Conservation (phyloP, 2,329 filamentous ascomycete genomes). For the Thelonectria rubi region DNA sequence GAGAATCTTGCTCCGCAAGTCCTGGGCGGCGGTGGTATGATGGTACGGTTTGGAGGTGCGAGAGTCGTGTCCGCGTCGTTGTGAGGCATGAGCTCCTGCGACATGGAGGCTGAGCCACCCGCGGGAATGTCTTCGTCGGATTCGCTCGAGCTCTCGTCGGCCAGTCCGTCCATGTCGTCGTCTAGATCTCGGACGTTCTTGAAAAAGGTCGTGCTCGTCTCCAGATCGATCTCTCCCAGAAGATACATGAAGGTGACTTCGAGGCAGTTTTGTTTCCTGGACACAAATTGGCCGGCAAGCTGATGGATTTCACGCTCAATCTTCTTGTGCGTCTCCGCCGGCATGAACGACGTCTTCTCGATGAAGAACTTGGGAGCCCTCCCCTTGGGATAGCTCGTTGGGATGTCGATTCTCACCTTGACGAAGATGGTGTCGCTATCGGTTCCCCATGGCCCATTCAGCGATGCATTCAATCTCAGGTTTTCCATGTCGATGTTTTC, state of each 20-base stretch:
- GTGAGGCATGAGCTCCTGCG: slow-evolving; percentile 66
- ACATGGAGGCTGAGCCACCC: slow-evolving; percentile 66
- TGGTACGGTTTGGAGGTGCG: slow-evolving; percentile 59
- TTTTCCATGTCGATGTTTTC: slow-evolving; percentile 72
- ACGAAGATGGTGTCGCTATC: slow-evolving; percentile 67
- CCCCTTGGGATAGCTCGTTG: slow-evolving; percentile 65
- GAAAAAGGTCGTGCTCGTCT: slow-evolving; percentile 68
- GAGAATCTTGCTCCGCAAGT: slow-evolving; percentile 70
- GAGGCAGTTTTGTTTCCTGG: slow-evolving; percentile 68
- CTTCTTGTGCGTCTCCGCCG: slow-evolving; percentile 60
- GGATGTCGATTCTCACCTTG: slow-evolving; percentile 69
- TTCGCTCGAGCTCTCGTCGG: slow-evolving; percentile 85
- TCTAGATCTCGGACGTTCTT: slow-evolving; percentile 72
- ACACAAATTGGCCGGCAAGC: slow-evolving; percentile 64
- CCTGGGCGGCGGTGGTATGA: slow-evolving; percentile 65
- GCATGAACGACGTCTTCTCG: slow-evolving; percentile 70
- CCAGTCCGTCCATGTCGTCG: slow-evolving; percentile 63
- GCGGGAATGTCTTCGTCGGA: slow-evolving; percentile 70
- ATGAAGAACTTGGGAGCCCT: slow-evolving; percentile 68
- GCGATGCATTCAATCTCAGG: slow-evolving; percentile 65
- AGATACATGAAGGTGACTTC: slow-evolving; percentile 70
- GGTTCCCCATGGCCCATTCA: slow-evolving; percentile 71
- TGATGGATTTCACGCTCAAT: slow-evolving; percentile 65
- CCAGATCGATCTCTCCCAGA: slow-evolving; percentile 69
- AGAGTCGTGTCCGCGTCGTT: slow-evolving; percentile 63